Evolutionary conservation across 2,329 filamentous ascomycete genomes (phyloP).

Genomic region (Alternaria conjuncta): DNA sequence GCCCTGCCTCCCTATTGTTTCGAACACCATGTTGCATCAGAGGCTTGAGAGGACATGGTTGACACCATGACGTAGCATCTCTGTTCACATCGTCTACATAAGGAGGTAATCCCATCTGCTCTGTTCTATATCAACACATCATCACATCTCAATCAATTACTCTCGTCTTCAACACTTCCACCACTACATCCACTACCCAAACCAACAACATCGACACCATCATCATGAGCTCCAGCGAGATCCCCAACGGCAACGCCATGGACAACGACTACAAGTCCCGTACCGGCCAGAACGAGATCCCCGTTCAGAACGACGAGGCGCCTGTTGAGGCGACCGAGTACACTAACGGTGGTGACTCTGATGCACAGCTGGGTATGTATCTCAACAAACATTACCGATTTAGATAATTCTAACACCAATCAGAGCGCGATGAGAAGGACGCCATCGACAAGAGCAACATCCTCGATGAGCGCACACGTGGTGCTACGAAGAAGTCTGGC

Average conservation of each 20-base stretch:
- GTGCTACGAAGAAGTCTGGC: constrained; percentile 54
- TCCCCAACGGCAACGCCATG: constrained; percentile 42
- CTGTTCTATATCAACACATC: background rate
- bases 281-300: constrained; percentile 54
- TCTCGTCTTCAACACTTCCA: background rate
- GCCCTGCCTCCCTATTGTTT: background rate
- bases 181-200: background rate
- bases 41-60: background rate
- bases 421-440: constrained; percentile 56
- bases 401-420: background rate
- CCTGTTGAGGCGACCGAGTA: constrained; percentile 51
- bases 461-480: constrained; percentile 55
- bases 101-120: background rate
- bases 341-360: constrained; percentile 56
- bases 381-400: no score
- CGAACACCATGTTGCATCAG: background rate
- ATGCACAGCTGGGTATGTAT: constrained; percentile 54
- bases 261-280: constrained; percentile 58
- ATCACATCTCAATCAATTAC: background rate
- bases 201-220: background rate
- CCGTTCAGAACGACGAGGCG: constrained; percentile 56
- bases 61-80: constrained; percentile 3
- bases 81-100: background rate
- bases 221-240: constrained; percentile 41
- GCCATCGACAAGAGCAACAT: constrained; percentile 59